Percentiles rank a stretch among this genome's conserved stretches.
These are phyloP conservation scores for Euphorbia peplus DNA, from an alignment of 345 rosid species.

Conservation along the genomic window DNA sequence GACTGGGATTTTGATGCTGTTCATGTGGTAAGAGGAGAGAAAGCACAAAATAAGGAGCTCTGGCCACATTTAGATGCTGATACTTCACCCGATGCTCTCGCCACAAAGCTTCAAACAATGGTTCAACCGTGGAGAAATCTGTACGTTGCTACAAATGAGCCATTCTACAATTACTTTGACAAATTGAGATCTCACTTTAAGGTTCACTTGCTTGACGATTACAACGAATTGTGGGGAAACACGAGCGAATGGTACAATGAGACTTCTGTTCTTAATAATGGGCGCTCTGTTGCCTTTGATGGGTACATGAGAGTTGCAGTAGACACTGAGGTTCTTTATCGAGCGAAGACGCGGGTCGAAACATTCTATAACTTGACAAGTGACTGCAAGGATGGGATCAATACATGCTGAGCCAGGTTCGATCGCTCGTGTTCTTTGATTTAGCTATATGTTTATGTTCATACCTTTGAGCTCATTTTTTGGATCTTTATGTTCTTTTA, in stretches of 20 bases:
- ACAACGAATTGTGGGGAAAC: constrained; percentile 69
- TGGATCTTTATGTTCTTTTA: constrained; percentile 20
- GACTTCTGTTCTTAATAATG: constrained; percentile 58
- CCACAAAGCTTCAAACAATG: constrained; percentile 52
- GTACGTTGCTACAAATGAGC: constrained; percentile 81
- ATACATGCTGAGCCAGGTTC: constrained; percentile 63
- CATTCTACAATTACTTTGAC: constrained; percentile 80
- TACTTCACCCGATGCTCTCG: constrained; percentile 74
- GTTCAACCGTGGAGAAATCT: constrained; percentile 75
- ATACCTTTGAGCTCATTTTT: constrained; percentile 12
- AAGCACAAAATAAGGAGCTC: constrained; percentile 68
- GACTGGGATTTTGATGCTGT: constrained; percentile 94
- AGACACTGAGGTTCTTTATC: constrained; percentile 81
- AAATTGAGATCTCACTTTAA: constrained; percentile 83
- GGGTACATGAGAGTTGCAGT: constrained; percentile 97
- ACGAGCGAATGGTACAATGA: constrained; percentile 91
- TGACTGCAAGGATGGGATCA: constrained; percentile 91
- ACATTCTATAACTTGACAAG: constrained; percentile 81
- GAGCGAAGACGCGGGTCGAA: constrained; percentile 74
- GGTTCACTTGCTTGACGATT: constrained; percentile 84
- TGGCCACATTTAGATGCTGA: constrained; percentile 90
- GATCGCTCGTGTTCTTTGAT: constrained; percentile 17
- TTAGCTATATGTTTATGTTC: constrained; percentile 15
- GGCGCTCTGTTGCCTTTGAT: constrained; percentile 73
- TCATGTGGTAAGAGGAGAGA: constrained; percentile 92